Evolutionary conservation across 768 basidiomycete species (phyloP).

Genomic region (Podaxis pistillaris): DNA sequence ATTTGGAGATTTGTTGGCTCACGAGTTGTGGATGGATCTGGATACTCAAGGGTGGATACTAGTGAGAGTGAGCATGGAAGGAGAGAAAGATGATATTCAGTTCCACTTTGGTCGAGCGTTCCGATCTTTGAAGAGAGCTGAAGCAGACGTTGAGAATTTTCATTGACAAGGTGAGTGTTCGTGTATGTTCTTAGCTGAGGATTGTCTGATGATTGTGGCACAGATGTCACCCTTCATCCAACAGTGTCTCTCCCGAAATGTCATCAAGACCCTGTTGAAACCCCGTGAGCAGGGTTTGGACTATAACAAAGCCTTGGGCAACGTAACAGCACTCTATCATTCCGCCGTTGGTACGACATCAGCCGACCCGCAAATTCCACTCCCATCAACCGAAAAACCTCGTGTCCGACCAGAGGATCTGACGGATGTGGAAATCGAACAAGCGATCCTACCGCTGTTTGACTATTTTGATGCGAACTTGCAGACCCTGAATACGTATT

Average conservation of each 20-base stretch:
- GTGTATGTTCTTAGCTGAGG: neutral
- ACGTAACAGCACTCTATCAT: constrained; percentile 78
- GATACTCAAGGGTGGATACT: constrained; percentile 85
- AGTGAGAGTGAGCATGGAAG: constrained; percentile 94
- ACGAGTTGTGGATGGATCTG: constrained; percentile 90
- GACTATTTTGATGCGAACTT: constrained; percentile 96
- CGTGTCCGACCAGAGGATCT: constrained; percentile 77
- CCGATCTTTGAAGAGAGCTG: constrained; percentile 87
- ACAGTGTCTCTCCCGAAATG: constrained; percentile 74
- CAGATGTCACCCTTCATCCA: constrained; percentile 95
- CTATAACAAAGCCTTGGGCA: constrained; percentile 88
- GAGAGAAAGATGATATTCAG: constrained; percentile 96
- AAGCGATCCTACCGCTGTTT: constrained; percentile 86
- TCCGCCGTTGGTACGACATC: constrained; percentile 67
- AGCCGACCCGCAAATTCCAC: constrained; percentile 74
- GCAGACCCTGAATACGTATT: constrained; percentile 83
- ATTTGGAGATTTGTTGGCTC: constrained; percentile 85
- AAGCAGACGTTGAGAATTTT: constrained; percentile 92
- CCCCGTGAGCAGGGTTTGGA: constrained; percentile 55
- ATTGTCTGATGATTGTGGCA: neutral
- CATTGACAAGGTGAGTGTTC: constrained; percentile 82
- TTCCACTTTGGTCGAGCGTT: constrained; percentile 98
- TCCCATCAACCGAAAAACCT: constrained; percentile 73
- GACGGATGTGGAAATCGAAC: constrained; percentile 92
- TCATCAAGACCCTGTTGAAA: constrained; percentile 80